phyloP scores from a whole-genome alignment of 2,329 filamentous ascomycete genomes.

The Fulvia fulva region DNA sequence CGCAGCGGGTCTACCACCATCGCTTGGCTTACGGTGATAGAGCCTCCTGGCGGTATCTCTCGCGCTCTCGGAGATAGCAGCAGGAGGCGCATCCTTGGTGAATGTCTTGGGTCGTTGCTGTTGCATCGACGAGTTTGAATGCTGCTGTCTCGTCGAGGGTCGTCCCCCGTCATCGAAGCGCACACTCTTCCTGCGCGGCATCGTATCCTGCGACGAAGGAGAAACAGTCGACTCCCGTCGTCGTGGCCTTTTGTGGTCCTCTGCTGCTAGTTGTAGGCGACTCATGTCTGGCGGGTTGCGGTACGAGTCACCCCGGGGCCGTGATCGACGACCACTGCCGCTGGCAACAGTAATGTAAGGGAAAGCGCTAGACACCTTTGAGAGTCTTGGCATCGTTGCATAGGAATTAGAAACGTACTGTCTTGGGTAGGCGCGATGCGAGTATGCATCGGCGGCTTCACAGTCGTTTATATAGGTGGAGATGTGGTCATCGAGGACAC shows the following conservation, averaged over 20 bases:
- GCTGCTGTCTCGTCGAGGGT: conserved; percentile 6
- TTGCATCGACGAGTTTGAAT: neutral
- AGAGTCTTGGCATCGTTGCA: neutral
- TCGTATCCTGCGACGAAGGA: conserved; percentile 1
- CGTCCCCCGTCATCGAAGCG: conserved; percentile 18
- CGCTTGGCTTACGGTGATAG: conserved; percentile 7
- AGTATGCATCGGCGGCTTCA: conserved; percentile 8
- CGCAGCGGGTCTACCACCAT: conserved; percentile 1
- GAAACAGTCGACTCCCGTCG: conserved; percentile 4
- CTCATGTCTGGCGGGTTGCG: conserved; percentile 10
- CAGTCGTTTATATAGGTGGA: conserved; percentile 14
- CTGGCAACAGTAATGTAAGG: neutral
- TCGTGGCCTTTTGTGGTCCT: conserved; percentile 4
- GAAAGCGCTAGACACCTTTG: neutral
- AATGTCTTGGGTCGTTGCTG: conserved; percentile 18
- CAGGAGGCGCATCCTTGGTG: conserved; percentile 16
- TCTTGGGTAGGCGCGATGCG: conserved; percentile 2
- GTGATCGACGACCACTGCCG: neutral
- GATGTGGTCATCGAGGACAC: neutral
- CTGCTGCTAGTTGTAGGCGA: conserved; percentile 2
- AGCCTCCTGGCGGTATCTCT: conserved; percentile 19
- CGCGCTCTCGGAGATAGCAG: conserved; percentile 17
- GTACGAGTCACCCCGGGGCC: conserved; percentile 1
- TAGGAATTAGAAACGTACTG: neutral
- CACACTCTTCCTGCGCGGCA: conserved; percentile 13